A percentile compares a stretch with the other conserved stretches of the same genome.
These are phyloP conservation scores for Pilaira anomala DNA, from an alignment of 192 early-diverging fungal species.

Conservation along the genomic window DNA sequence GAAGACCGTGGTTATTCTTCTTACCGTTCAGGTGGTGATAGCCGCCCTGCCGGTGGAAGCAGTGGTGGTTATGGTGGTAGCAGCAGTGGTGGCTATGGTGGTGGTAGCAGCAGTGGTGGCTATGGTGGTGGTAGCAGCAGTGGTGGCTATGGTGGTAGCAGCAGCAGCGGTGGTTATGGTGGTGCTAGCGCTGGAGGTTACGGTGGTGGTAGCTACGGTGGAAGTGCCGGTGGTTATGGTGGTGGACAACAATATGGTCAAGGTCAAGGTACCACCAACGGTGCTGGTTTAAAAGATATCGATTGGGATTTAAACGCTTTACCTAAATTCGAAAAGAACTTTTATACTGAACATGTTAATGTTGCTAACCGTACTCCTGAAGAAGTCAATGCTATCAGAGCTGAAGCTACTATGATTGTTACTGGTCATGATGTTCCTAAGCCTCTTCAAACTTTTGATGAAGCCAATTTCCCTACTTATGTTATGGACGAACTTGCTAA, in stretches of 20 bases:
- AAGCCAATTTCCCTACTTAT: constrained; percentile 91
- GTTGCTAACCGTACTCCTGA: constrained; percentile 63
- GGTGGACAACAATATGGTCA: not conserved
- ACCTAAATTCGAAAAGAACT: constrained; percentile 92
- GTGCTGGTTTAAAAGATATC: constrained; percentile 41
- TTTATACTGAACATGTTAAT: constrained; percentile 82
- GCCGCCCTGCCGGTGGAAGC: constrained; percentile 41
- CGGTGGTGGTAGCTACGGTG: constrained; percentile 15
- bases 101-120: constrained; percentile 11
- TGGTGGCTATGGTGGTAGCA: constrained; percentile 40
- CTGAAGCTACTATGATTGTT: constrained; percentile 77
- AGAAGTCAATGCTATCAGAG: constrained; percentile 79
- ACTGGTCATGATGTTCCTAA: constrained; percentile 85
- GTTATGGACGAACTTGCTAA: constrained; percentile 83
- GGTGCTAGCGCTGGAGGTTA: constrained; percentile 30
- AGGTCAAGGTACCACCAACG: not conserved
- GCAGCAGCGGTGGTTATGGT: constrained; percentile 29
- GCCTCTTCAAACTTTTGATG: constrained; percentile 83
- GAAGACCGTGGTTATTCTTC: constrained; percentile 31
- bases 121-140: constrained; percentile 39
- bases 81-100: constrained; percentile 23
- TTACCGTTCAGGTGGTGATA: constrained; percentile 38
- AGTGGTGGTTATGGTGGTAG: constrained; percentile 31
- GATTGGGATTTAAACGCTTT: constrained; percentile 71
- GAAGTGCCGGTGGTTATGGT: constrained; percentile 26